phyloP scores from a whole-genome alignment of 257 asterid genomes.

The Nicotiana tomentosiformis region DNA sequence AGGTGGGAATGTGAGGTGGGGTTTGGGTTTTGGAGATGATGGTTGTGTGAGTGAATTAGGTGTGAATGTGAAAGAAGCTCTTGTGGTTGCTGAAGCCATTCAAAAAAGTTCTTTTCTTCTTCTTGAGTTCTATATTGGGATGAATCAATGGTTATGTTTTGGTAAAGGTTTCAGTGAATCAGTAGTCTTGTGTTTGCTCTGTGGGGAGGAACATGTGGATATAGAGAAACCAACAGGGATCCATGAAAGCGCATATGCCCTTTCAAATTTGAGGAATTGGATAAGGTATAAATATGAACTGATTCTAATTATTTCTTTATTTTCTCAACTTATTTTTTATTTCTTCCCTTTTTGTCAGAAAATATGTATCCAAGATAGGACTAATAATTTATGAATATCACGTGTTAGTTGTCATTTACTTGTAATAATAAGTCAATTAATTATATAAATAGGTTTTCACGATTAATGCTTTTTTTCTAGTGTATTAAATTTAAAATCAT shows the following conservation, averaged over 20 bases:
- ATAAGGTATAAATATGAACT: conserved; percentile 7
- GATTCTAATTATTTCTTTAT: background rate
- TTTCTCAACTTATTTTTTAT: background rate
- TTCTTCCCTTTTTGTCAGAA: too few species aligned
- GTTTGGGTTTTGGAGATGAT: conserved; percentile 24
- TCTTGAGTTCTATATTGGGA: background rate
- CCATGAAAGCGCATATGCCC: conserved; percentile 18
- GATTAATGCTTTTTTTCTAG: too few species aligned
- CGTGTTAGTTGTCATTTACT: too few species aligned
- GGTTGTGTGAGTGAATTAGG: conserved; percentile 27
- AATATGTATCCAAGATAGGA: too few species aligned
- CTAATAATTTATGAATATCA: too few species aligned
- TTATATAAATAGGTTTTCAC: too few species aligned
- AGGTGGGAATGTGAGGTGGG: conserved; percentile 24
- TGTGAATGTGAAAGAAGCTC: conserved; percentile 48
- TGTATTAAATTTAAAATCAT: too few species aligned
- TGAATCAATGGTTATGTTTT: background rate
- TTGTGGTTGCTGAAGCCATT: conserved; percentile 66
- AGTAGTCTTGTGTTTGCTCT: background rate
- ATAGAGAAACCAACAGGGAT: conserved; percentile 10
- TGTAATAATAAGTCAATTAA: too few species aligned
- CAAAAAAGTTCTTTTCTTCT: background rate
- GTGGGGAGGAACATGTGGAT: background rate
- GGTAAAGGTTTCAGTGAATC: background rate
- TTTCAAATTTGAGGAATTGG: background rate